These are phyloP conservation scores for Aspergillus wentii DNA, from an alignment of 495 filamentous ascomycete genomes.

Conservation along the genomic window DNA sequence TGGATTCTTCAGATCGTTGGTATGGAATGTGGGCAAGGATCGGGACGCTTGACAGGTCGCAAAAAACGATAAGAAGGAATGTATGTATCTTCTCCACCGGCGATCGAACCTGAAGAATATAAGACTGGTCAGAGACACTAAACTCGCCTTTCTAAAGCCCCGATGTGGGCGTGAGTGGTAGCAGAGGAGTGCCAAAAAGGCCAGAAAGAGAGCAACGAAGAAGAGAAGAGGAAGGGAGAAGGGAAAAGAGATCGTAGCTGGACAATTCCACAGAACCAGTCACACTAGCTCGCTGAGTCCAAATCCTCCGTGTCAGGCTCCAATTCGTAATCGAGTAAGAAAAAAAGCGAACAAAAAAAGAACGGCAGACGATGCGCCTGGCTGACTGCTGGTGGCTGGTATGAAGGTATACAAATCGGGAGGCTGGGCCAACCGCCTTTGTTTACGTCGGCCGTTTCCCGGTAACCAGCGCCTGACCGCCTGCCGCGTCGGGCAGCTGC, in stretches of 20 bases:
- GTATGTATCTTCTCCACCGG: slow-evolving; percentile 1
- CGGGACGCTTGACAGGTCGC: slow-evolving; percentile 7
- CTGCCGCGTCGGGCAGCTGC: slow-evolving; percentile 13
- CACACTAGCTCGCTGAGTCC: background rate
- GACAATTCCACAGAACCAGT: slow-evolving; percentile 17
- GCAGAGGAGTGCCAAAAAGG: slow-evolving; percentile 8
- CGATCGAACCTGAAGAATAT: slow-evolving; percentile 9
- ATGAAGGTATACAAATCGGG: slow-evolving; percentile 31
- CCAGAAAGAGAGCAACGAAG: slow-evolving; percentile 11
- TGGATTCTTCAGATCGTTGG: too few relatives aligned
- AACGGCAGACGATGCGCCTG: too few relatives aligned
- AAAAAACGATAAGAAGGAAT: slow-evolving; percentile 14
- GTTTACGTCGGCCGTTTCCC: slow-evolving; percentile 39
- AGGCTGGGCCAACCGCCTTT: slow-evolving; percentile 46
- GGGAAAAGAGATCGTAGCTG: slow-evolving; percentile 30
- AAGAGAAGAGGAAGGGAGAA: slow-evolving; percentile 18
- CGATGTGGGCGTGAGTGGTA: background rate
- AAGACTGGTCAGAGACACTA: slow-evolving; percentile 7
- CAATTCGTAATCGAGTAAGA: too few relatives aligned
- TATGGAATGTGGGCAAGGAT: slow-evolving; percentile 28
- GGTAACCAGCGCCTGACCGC: slow-evolving; percentile 33
- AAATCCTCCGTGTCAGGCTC: too few relatives aligned
- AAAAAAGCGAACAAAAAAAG: too few relatives aligned
- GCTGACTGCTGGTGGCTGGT: slow-evolving; percentile 2
- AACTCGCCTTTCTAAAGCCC: slow-evolving; percentile 2